phyloP scores from a whole-genome alignment of 2,329 filamentous ascomycete genomes.

The Fusarium heterosporum region DNA sequence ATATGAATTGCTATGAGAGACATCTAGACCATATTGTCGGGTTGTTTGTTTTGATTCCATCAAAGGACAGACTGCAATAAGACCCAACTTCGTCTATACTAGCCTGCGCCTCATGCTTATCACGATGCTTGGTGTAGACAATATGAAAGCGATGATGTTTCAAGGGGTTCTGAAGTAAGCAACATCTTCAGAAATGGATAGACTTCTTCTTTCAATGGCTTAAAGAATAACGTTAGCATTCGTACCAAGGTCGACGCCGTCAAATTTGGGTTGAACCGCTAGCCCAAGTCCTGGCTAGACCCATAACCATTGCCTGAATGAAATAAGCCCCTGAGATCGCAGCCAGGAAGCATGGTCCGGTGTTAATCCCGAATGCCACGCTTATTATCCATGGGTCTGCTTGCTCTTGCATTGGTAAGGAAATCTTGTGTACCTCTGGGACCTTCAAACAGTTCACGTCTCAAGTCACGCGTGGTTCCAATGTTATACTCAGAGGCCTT shows the following conservation, averaged over 20 bases:
- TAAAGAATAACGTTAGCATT: too few relatives aligned
- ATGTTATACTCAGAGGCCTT: too few relatives aligned
- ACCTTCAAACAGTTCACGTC: slow-evolving; percentile 17
- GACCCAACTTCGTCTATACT: neutral
- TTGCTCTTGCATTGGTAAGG: too few relatives aligned
- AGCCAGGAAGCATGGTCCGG: neutral
- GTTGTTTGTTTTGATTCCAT: too few relatives aligned
- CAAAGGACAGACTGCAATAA: neutral
- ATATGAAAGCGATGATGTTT: neutral
- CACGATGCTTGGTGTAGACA: neutral
- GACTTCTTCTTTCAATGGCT: too few relatives aligned
- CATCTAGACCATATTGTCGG: too few relatives aligned
- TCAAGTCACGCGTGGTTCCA: slow-evolving; percentile 8
- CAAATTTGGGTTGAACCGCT: neutral
- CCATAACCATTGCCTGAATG: neutral
- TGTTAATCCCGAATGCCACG: neutral
- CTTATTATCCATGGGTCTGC: too few relatives aligned
- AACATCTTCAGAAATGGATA: neutral
- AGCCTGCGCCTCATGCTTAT: neutral
- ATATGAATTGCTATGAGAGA: neutral
- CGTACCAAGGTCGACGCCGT: neutral
- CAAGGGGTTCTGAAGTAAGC: neutral
- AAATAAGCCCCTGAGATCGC: neutral
- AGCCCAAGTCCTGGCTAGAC: neutral
- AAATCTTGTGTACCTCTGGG: too few relatives aligned